Base-by-base conservation (phyloP, 148 eudicot genomes). In the Tetragonia tetragonoides region DNA sequence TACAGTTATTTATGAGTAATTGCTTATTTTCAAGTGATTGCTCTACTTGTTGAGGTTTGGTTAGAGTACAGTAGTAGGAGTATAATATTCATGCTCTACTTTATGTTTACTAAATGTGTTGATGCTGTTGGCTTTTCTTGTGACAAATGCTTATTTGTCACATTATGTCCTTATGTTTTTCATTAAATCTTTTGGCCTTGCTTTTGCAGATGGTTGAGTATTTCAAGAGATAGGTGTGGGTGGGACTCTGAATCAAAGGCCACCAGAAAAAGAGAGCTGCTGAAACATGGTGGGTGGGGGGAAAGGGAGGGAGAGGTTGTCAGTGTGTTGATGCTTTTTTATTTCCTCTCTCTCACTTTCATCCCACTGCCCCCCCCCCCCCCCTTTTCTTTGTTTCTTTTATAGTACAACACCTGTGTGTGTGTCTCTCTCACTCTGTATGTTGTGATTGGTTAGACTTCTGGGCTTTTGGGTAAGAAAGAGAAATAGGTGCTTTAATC, bases 141-240 rank as follows among this genome's bases (percentile, higher is more conserved):
- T 75, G 81, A 83, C 85, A 80, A 83, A 83, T 53, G 74, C 54
- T 51, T 39, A 63, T 68, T 69, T 72, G 82, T 79, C 85, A 83
- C 75, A 75, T 72, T 64, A 62, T 63, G 70, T 75, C 72, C 53
- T 76, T 44, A 16, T 1, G 10, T 39, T 6, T 18, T 21, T 23
- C 18, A 0, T 62, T n/a, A 28, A 44, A 14, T 72, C 20, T 44
- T 68, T 10, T 28, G 57, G 15, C 10, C 77, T 77, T 41, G 1
- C 67, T 73, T 66, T 76, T 84, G 87, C 89, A 84, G 89, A 85
- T 41, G 81, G 83, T 72, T 84, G 86, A 84, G 83, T 68, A 72
- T 76, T 72, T 76, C 80, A 72, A 72, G 82, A 75, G 72, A 64
- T 72, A 85, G 59, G 77, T 68, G 74, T 67, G 68, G 49, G 78